Base-by-base conservation (phyloP, 1,284 basidiomycete species). In the Peniophora sp. region DNA sequence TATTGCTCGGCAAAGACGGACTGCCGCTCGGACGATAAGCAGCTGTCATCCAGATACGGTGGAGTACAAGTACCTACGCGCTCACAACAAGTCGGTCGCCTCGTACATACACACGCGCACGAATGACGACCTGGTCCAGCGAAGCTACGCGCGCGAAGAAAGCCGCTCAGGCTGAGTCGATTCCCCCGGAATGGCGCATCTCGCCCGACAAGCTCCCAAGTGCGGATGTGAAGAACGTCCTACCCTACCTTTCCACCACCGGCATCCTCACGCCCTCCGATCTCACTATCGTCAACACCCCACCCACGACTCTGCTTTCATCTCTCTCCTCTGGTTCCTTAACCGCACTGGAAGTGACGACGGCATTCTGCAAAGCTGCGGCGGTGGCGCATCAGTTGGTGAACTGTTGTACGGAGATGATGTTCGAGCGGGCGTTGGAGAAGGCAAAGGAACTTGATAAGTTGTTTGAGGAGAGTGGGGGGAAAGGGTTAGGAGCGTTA, bases 371-470 rank as follows among this genome's bases (percentile, higher is more conserved):
- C 63, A 92, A 92, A 68, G 73, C 89, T 19, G 86, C 90, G 0
- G 74, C 88, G 47, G 68, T 92, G 48, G 89, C 91, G 0, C 90
- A 92, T 53, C 91, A 92, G 62, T 61, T 74, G 70, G 83, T 83
- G 54, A 74, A 80, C 34, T 69, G 69, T 48, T 65, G 79, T 34
- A 79, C 78, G 3, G 72, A 80, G 54, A 73, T 78, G 35, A 78
- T 79, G 54, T 63, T 75, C 52, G 73, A 78, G 11, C 71, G 73
- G 24, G 82, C 78, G 1, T 61, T 81, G 16, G 69, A 67, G 45
- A 68, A 75, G 24, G 83, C 83, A 0, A 60, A 64, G 16, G 66
- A 74, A 56, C 64, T 83, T 16, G 82, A 84, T 53, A 5, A 8
- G 19, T 6, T 20, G n/a, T 41, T 41, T 20, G 38, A 17, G 38